Percentiles rank a stretch among this genome's conserved stretches.
These are phyloP conservation scores for Cladosporium sp. DNA, from an alignment of 2,329 filamentous ascomycete species.

Conservation along the genomic window DNA sequence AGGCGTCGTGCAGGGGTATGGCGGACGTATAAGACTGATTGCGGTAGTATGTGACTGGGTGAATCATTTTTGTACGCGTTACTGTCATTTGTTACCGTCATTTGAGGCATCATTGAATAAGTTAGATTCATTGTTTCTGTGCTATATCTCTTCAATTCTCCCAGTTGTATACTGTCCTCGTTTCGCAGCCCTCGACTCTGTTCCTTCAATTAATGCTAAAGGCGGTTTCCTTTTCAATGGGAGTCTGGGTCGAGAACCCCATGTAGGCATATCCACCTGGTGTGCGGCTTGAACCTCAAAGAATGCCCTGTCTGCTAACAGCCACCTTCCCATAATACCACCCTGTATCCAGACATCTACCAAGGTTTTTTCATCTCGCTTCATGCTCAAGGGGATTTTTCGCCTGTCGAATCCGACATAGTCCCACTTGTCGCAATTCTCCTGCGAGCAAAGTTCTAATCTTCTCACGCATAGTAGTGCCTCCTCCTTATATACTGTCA, in stretches of 20 bases:
- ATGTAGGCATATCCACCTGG: background rate
- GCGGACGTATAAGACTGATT: background rate
- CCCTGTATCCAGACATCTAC: background rate
- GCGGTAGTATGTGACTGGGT: background rate
- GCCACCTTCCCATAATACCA: constrained; percentile 1
- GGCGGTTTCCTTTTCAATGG: background rate
- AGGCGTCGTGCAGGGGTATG: background rate
- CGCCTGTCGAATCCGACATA: background rate
- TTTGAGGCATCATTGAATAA: too few relatives aligned
- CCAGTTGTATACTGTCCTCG: background rate
- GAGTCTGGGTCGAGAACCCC: background rate
- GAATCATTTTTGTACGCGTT: too few relatives aligned
- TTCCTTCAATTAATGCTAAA: background rate
- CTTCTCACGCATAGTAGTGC: background rate
- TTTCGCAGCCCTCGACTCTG: background rate
- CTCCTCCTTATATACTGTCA: background rate
- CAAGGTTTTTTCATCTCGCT: background rate
- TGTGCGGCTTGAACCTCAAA: background rate
- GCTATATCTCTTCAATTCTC: background rate
- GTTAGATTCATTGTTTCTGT: too few relatives aligned
- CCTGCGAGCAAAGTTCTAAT: background rate
- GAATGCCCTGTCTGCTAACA: background rate
- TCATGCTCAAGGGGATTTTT: background rate
- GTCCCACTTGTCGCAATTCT: background rate
- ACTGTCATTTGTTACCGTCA: too few relatives aligned